Base-by-base conservation (phyloP, 2,329 filamentous ascomycete species). In the Monosporascus cannonballus region DNA sequence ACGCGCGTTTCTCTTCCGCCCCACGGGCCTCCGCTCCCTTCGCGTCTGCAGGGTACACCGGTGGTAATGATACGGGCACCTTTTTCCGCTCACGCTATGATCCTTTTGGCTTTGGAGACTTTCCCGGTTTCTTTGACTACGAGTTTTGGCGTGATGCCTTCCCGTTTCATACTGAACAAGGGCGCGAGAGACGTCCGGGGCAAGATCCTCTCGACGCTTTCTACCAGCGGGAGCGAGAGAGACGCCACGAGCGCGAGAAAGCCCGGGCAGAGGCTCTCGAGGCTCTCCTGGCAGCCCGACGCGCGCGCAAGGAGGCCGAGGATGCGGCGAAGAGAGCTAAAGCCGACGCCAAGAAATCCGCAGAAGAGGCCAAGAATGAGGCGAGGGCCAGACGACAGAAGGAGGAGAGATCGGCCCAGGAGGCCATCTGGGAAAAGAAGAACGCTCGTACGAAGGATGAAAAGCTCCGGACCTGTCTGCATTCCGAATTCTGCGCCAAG, bases 401-500 rank as follows among this genome's bases (percentile, higher is more conserved):
- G 4, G 18, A 18, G 3, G 60, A 64, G 53, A 42, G 51, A 30
- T 9, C 15, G 1, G 47, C 51, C 22, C 63, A 67, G 48, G 50
- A 62, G n/a, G 53, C 44, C 11, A 57, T 52, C 24, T 63, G 63
- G 62, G 22, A 49, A 3, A 24, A 45, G 17, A 15, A 50, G 2
- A 48, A 48, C 1, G 56, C 60, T 4, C 22, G 47, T 11, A 59
- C 56, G 25, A 53, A 55, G 39, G 57, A 61, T 5, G 58, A 64
- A 30, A 55, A 53, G 24, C n/a, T 56, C 1, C 8, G 15, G 5
- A 36, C 51, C 30, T 64, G 61, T 51, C 58, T 64, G 3, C 61
- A 64, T 44, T 64, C 62, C 0, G 50, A 54, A 0, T 56, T 56
- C 47, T 64, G 61, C 50, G 25, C 15, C 30, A 64, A 63, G 55